Conservation (phyloP, 768 basidiomycete genomes). For the Dacryopinax primogenitus region DNA sequence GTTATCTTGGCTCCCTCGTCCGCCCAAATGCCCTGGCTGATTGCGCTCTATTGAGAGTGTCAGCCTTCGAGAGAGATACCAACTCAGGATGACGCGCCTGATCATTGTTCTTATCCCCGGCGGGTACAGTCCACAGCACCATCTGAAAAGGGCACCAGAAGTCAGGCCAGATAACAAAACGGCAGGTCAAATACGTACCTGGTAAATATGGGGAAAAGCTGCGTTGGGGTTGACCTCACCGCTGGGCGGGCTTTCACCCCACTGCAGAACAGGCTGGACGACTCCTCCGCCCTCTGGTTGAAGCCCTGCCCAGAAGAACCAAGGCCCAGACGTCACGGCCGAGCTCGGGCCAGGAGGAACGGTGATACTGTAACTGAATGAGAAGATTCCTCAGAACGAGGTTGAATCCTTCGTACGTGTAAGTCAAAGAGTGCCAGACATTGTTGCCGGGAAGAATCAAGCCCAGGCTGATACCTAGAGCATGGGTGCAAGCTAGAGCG, state of each 20-base stretch:
- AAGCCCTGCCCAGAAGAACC: neutral
- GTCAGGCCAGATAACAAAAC: too few relatives aligned
- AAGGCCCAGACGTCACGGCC: neutral
- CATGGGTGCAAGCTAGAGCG: too few relatives aligned
- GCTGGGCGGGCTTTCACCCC: neutral
- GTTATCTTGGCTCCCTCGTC: neutral
- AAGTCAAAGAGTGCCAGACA: too few relatives aligned
- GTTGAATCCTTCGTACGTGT: too few relatives aligned
- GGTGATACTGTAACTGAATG: too few relatives aligned
- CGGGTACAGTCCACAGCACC: constrained; percentile 2
- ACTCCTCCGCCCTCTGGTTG: constrained; percentile 7
- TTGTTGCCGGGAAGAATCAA: too few relatives aligned
- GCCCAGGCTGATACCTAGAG: too few relatives aligned
- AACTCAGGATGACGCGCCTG: neutral
- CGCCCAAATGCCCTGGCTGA: constrained; percentile 4
- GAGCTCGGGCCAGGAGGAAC: neutral
- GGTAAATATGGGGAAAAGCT: constrained; percentile 2
- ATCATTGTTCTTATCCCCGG: neutral
- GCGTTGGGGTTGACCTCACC: constrained; percentile 7
- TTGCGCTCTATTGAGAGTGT: neutral
- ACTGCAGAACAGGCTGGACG: constrained; percentile 7
- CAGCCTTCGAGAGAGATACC: neutral
- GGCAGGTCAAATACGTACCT: too few relatives aligned
- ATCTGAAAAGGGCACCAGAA: too few relatives aligned
- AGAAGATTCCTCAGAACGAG: too few relatives aligned